A percentile compares a stretch with the other conserved stretches of the same genome.
Evolutionary conservation across 495 filamentous ascomycete genomes (phyloP).

Genomic region (Polyplosphaeria fusca): DNA sequence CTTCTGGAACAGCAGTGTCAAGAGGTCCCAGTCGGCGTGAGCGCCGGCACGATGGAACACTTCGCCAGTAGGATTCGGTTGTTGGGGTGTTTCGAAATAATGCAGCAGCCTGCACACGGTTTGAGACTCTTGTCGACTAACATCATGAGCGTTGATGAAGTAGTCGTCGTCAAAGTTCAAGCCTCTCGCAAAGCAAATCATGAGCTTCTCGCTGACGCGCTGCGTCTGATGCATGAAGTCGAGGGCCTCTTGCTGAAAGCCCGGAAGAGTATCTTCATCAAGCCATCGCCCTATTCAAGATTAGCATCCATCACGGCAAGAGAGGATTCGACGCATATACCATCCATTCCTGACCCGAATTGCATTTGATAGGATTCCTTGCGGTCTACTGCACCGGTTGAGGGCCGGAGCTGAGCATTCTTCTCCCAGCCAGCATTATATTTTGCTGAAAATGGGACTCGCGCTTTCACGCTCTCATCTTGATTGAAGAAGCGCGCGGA

Average conservation of each 20-base stretch:
- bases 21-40: conserved; percentile 62
- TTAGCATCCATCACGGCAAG: conserved; percentile 14
- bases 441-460: conserved; percentile 49
- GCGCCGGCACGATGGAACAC: conserved; percentile 61
- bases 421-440: conserved; percentile 65
- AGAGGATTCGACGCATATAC: no score
- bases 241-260: conserved; percentile 46
- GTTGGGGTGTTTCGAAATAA: conserved; percentile 46
- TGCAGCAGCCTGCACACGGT: conserved; percentile 59
- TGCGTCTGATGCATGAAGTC: conserved; percentile 57
- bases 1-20: conserved; percentile 65
- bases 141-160: conserved; percentile 56
- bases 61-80: conserved; percentile 40
- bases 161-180: conserved; percentile 56
- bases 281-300: conserved; percentile 54
- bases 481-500: conserved; percentile 57
- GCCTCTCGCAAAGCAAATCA: conserved; percentile 58
- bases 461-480: conserved; percentile 51
- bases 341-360: conserved; percentile 41
- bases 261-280: conserved; percentile 47
- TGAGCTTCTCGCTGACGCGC: conserved; percentile 53
- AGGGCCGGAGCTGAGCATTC: conserved; percentile 58
- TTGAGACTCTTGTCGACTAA: conserved; percentile 49
- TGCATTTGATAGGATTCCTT: conserved; percentile 65
- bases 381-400: conserved; percentile 57